Evolutionary conservation across 176 grass and related monocot species (phyloP).

Genomic region (Lolium perenne): DNA sequence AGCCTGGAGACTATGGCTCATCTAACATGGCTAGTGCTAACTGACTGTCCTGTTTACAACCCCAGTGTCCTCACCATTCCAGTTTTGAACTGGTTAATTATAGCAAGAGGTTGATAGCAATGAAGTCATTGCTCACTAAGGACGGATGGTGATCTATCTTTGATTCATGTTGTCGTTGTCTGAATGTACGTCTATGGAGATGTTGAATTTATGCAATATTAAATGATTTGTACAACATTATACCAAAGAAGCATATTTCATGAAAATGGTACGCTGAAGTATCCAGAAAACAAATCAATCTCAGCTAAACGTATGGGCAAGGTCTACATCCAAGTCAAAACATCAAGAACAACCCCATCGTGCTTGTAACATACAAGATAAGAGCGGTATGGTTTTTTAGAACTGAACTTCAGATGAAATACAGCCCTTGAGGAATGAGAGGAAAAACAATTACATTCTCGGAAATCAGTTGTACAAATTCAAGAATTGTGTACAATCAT

Average conservation of each 20-base stretch:
- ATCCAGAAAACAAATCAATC: neutral
- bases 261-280: neutral
- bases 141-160: neutral
- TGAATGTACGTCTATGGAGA: neutral
- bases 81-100: neutral
- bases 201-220: neutral
- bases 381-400: neutral
- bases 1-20: neutral
- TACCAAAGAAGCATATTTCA: neutral
- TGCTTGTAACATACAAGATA: neutral
- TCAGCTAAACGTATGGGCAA: neutral
- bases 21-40: neutral
- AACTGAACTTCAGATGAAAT: neutral
- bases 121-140: neutral
- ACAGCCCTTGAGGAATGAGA: neutral
- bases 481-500: conserved; percentile 9
- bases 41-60: neutral
- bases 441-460: neutral
- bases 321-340: neutral
- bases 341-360: neutral
- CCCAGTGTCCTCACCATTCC: neutral
- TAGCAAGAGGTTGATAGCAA: neutral
- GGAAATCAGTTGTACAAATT: neutral
- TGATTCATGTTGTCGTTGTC: neutral
- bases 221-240: neutral